Percentiles rank a stretch among this genome's conserved stretches.
Evolutionary conservation across 2,329 filamentous ascomycete genomes (phyloP).

Genomic region (Basipetospora chlamydospora): DNA sequence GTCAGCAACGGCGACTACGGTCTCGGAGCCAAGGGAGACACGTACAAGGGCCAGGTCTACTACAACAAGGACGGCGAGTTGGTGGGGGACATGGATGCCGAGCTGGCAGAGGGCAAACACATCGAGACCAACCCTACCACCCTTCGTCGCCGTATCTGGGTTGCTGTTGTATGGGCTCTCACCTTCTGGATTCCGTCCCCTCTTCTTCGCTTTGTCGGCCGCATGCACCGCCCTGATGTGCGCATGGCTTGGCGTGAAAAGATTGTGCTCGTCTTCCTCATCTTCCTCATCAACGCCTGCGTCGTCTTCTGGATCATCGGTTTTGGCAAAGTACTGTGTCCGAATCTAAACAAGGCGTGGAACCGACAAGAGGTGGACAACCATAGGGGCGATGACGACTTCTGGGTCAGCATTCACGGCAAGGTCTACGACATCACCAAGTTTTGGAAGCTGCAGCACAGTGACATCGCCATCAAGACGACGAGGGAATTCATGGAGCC

Average conservation of each 20-base stretch:
- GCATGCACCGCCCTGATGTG: constrained; percentile 95
- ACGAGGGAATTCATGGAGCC: constrained; percentile 53
- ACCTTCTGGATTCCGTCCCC: constrained; percentile 95
- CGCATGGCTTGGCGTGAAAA: constrained; percentile 98
- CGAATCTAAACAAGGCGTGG: constrained; percentile 87
- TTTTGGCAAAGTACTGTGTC: constrained; percentile 76
- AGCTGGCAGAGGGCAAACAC: constrained; percentile 61
- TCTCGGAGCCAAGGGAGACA: constrained; percentile 73
- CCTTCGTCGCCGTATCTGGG: constrained; percentile 58
- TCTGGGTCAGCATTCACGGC: constrained; percentile 76
- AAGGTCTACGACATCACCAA: constrained; percentile 84
- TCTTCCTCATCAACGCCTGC: constrained; percentile 63
- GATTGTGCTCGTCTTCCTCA: constrained; percentile 65
- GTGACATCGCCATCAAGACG: constrained; percentile 52
- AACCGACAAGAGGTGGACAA: constrained; percentile 49
- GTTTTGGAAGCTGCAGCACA: constrained; percentile 77
- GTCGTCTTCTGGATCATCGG: constrained; percentile 87
- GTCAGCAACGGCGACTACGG: constrained; percentile 67
- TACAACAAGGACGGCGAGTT: constrained; percentile 59
- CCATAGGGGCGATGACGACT: constrained; percentile 63
- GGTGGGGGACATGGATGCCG: constrained; percentile 57
- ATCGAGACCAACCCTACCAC: constrained; percentile 57
- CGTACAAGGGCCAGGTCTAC: constrained; percentile 56
- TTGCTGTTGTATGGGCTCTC: constrained; percentile 65
- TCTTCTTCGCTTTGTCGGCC: constrained; percentile 62